phyloP scores from a whole-genome alignment of 371 early-diverging fungal species.

The Haplosporangium sp. region DNA sequence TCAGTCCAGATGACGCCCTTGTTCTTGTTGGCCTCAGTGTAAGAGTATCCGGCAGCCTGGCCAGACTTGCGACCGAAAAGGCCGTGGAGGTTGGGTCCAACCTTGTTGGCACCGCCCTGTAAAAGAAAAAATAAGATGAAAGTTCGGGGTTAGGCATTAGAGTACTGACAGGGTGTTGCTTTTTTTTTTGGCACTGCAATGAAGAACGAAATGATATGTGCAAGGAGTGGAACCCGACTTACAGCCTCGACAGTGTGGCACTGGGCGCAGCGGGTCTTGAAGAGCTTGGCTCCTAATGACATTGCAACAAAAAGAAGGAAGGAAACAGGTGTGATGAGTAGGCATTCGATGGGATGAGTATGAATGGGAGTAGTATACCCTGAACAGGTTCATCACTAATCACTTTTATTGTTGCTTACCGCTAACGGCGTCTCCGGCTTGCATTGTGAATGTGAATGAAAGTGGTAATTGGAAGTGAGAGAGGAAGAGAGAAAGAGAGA shows the following conservation, averaged over 20 bases:
- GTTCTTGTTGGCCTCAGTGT: conserved; percentile 95
- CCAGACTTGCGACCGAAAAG: conserved; percentile 93
- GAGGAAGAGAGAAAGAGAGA: neutral
- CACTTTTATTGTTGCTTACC: conserved; percentile 18
- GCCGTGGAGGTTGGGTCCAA: conserved; percentile 97
- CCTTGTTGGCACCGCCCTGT: conserved; percentile 90
- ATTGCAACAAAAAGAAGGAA: neutral
- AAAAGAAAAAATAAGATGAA: conserved; percentile 4
- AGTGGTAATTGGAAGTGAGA: neutral
- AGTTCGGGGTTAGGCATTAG: neutral
- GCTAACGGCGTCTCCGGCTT: conserved; percentile 35
- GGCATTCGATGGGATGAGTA: neutral
- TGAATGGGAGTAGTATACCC: neutral
- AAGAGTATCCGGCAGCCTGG: conserved; percentile 86
- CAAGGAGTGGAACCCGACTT: conserved; percentile 27
- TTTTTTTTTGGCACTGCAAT: neutral
- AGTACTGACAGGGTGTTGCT: neutral
- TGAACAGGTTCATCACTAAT: neutral
- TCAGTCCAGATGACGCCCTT: conserved; percentile 91
- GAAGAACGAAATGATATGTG: neutral
- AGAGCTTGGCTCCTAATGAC: conserved; percentile 96
- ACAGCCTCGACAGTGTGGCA: conserved; percentile 97
- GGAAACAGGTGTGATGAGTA: conserved; percentile 2
- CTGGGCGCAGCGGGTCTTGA: conserved; percentile 98
- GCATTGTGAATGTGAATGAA: conserved; percentile 20